A percentile compares a stretch with the other conserved stretches of the same genome.
These are phyloP conservation scores for Ceratocystis diversiconidia DNA, from an alignment of 2,329 filamentous ascomycete species.

Conservation along the genomic window DNA sequence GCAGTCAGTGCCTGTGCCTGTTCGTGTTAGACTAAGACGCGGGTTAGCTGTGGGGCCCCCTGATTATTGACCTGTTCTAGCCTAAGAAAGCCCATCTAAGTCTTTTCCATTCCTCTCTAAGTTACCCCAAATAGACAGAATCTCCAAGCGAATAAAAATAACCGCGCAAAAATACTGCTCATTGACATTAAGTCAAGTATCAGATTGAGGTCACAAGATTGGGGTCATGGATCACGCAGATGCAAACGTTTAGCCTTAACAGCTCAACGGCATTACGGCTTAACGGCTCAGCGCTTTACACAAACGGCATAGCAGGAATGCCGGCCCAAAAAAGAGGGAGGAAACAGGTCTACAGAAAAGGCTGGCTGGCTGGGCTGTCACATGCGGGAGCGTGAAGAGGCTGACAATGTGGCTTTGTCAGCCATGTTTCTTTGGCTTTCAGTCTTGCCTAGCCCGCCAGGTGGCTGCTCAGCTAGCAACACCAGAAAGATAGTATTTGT, in stretches of 20 bases:
- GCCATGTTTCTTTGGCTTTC: background rate
- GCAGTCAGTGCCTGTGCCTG: background rate
- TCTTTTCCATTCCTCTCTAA: conserved; percentile 12
- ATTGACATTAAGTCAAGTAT: background rate
- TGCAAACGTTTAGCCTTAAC: background rate
- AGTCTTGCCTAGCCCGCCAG: too few species aligned
- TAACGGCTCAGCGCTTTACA: background rate
- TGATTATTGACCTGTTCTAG: too few species aligned
- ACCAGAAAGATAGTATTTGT: background rate
- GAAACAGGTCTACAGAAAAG: background rate
- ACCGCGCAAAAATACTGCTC: background rate
- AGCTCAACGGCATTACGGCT: background rate
- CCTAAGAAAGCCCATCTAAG: too few species aligned
- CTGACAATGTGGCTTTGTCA: background rate
- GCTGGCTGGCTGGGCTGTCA: background rate
- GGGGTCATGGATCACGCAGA: background rate
- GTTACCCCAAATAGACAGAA: conserved; percentile 18
- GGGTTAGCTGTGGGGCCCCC: too few species aligned
- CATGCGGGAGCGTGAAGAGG: background rate
- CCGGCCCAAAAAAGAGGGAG: background rate
- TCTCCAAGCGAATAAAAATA: background rate
- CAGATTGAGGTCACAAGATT: background rate
- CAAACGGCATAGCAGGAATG: background rate
- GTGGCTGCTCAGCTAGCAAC: background rate
- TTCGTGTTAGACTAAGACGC: background rate